Conservation (phyloP, 345 rosid genomes). For the Aquilaria malaccensis region DNA sequence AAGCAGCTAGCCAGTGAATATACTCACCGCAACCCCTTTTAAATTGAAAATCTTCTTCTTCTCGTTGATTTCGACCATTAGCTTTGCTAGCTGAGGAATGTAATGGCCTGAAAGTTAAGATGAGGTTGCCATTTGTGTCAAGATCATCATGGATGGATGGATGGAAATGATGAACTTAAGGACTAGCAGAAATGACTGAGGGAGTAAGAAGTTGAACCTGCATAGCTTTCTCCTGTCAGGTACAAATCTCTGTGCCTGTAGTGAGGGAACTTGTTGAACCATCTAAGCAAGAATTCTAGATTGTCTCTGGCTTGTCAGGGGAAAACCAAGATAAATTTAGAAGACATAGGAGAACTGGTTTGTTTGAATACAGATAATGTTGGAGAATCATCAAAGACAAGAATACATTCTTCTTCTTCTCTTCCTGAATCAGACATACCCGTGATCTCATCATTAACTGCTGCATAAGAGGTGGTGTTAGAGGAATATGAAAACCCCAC, state of each 20-base stretch:
- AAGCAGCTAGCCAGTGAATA: background rate
- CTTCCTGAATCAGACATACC: slow-evolving; percentile 21
- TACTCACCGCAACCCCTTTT: slow-evolving; percentile 65
- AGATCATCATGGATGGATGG: no score
- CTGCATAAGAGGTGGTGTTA: slow-evolving; percentile 33
- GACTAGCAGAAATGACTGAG: background rate
- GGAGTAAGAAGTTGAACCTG: slow-evolving; percentile 28
- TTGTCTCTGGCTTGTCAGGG: slow-evolving; percentile 54
- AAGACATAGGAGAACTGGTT: background rate
- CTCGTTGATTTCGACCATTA: slow-evolving; percentile 48
- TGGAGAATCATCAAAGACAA: background rate
- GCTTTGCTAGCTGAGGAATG: slow-evolving; percentile 66
- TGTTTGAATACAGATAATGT: background rate
- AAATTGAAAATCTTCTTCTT: slow-evolving; percentile 52
- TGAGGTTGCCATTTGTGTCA: background rate
- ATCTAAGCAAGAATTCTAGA: slow-evolving; percentile 51
- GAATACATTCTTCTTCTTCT: background rate
- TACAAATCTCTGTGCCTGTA: slow-evolving; percentile 58
- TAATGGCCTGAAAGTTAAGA: slow-evolving; percentile 41
- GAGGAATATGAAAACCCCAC: slow-evolving; percentile 68
- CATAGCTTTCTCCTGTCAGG: slow-evolving; percentile 72
- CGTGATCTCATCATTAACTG: slow-evolving; percentile 52
- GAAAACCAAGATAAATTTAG: slow-evolving; percentile 20
- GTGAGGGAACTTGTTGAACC: slow-evolving; percentile 56
- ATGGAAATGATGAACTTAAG: background rate